Base-by-base conservation (phyloP, 148 eudicot genomes). In the Pouteria glomerata region DNA sequence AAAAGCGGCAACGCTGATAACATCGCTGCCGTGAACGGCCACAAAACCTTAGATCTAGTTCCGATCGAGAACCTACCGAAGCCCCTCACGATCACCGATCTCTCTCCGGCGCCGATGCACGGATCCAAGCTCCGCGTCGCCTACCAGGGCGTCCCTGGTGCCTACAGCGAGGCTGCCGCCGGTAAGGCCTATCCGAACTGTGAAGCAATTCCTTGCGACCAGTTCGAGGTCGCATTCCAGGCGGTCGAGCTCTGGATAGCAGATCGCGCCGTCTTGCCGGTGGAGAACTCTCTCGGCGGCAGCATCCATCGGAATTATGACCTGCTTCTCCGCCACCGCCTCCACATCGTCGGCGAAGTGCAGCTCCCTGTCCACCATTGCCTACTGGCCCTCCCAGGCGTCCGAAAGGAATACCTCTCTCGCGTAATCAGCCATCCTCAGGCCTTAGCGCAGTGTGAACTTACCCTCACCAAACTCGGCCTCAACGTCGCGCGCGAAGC, bases 131-230 rank as follows among this genome's bases (percentile, higher is more conserved):
- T 93, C 4, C 90, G 96, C 0, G 98, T 93, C 0, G 98, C 98
- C 0, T 90, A 93, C 74, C 98, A 93, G 30, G 98, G 98, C 0
- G 98, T 93, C 16, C 96, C 98, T 21, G 98, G 98, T 14, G 96
- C 98, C 14, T 90, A 90, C 80, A 87, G 92, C 2, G 98, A 93
- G 34, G 92, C 96, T 1, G 98, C 98, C 0, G 97, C 98, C 3
- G 97, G 95, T 0, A 90, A 89, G 30, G 98, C 97, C 1, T 93
- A 90, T 61, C 98, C 98, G 0, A 81, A 87, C 4, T 90, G 95
- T 63, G 96, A 93, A 19, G 89, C 97, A 15, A 90, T 90, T 35
- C 98, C 98, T 0, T 93, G 98, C 27, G 98, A 93, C 55, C 98
- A 93, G n/a, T 93, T 90, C 76, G 98, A 93, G 72, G 96, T 92